These are phyloP conservation scores for Plasmodium malariae DNA, from an alignment of 169 alveolate genomes.

Conservation along the genomic window DNA sequence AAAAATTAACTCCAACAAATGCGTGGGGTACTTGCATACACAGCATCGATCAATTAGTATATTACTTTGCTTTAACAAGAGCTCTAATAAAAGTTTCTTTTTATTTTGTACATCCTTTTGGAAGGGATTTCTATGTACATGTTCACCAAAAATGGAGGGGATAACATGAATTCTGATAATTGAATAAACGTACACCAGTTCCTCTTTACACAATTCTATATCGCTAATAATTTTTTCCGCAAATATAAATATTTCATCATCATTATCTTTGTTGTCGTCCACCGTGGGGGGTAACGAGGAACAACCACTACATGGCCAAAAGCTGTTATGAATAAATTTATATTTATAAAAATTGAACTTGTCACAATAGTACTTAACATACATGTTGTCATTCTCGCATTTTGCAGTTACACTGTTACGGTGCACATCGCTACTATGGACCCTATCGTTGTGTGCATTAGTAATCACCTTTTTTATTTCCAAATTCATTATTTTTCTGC, in stretches of 20 bases:
- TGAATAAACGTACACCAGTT: constrained; percentile 21
- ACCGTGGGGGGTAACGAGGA: background rate
- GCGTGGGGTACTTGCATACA: constrained; percentile 33
- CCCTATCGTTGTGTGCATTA: too few relatives aligned
- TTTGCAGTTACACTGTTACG: too few relatives aligned
- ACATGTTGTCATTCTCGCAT: too few relatives aligned
- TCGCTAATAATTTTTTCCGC: constrained; percentile 29
- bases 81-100: background rate
- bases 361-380: constrained; percentile 10
- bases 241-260: constrained; percentile 1
- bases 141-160: constrained; percentile 4
- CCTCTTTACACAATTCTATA: constrained; percentile 51
- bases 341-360: constrained; percentile 37
- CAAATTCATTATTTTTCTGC: background rate
- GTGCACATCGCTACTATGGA: too few relatives aligned
- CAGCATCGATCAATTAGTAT: constrained; percentile 31
- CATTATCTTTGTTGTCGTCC: background rate
- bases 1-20: constrained; percentile 18
- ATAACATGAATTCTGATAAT: constrained; percentile 19
- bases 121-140: background rate
- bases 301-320: background rate
- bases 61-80: constrained; percentile 29
- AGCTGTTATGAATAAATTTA: constrained; percentile 21
- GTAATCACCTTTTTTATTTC: background rate
- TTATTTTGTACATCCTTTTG: background rate